Evolutionary conservation across 805 yeast species (phyloP), one percentile per base, ranked within the genome.

Genomic region (Metschnikowia corniflorae): DNA sequence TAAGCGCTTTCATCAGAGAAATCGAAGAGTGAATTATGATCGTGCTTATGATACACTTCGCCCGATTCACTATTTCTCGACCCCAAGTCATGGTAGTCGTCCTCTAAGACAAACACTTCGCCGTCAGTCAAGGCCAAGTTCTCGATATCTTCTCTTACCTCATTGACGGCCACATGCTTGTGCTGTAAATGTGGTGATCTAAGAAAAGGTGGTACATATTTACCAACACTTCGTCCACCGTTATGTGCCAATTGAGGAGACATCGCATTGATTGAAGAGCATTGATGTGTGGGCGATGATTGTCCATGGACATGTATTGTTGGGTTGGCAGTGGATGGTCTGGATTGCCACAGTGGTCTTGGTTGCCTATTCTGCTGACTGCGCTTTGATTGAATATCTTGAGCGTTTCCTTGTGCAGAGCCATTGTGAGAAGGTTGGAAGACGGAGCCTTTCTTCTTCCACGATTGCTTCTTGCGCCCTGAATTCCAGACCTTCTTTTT

Each of bases 21-120:
- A 9, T 16, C 26, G 18, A 37, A 27, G 22, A 26, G 29, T 3
- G 32, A 17, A 4, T 27, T 22, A 17, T 26, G 26, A 6, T 28
- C 35, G 15, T 17, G 28, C 6, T 22, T 16, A 6, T 29, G 35
- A 16, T 10, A 28, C 14, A 33, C 7, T 13, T 16, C 10, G 13
- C 10, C 12, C 19, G 10, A 33, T 6, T 34, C 34, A 22, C 16
- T 18, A 9, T 19, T 29, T 21, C 28, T 22, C 9, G 40, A 3
- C 14, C 34, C 33, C 10, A 15, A 24, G 17, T 30, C 42, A 28
- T 26, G 31, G 15, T 27, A 58, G 44, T 66, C 71, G 36, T 61
- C 71, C 45, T 68, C 73, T 36, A 68, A 56, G 29, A 65, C 68
- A 44, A 68, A 68, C 7, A 68, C 70, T 37, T 61, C 70, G 28